Evolutionary conservation across 352 stramenopile species (phyloP).

Genomic region (Phytopythium kandeliae): DNA sequence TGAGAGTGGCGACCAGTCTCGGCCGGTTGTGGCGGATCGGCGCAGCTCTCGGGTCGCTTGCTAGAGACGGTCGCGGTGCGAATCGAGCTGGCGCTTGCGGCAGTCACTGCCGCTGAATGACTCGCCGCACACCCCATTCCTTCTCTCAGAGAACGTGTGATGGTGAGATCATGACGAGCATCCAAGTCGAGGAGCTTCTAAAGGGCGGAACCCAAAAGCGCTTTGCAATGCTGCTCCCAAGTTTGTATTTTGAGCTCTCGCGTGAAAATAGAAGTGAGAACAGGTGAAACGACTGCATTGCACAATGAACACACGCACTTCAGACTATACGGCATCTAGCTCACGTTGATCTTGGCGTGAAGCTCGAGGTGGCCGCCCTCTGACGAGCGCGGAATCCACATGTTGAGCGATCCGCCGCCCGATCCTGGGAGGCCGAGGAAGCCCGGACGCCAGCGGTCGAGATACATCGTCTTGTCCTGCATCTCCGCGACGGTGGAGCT

Average conservation of each 20-base stretch:
- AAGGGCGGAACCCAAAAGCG: no score
- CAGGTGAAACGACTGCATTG: not conserved
- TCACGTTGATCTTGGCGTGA: conserved; percentile 37
- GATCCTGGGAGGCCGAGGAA: conserved; percentile 50
- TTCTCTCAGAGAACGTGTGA: not conserved
- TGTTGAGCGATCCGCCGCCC: conserved; percentile 48
- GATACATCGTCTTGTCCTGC: conserved; percentile 54
- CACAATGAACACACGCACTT: no score
- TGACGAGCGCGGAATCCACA: conserved; percentile 44
- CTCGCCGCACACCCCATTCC: conserved; percentile 4
- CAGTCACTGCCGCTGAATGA: not conserved
- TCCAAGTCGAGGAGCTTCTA: not conserved
- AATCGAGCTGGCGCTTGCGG: not conserved
- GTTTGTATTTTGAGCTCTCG: not conserved
- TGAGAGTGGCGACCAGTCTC: not conserved
- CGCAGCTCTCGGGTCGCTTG: not conserved
- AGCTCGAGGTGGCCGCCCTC: conserved; percentile 44
- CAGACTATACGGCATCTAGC: conserved; percentile 11
- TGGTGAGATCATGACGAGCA: not conserved
- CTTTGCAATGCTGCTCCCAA: no score
- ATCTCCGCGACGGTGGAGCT: conserved; percentile 26
- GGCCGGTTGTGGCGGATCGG: no score
- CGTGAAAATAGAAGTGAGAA: no score
- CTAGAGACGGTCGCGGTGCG: not conserved
- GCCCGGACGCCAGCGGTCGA: conserved; percentile 58